Base-by-base conservation (phyloP, 495 filamentous ascomycete genomes). In the Tuber aestivum region DNA sequence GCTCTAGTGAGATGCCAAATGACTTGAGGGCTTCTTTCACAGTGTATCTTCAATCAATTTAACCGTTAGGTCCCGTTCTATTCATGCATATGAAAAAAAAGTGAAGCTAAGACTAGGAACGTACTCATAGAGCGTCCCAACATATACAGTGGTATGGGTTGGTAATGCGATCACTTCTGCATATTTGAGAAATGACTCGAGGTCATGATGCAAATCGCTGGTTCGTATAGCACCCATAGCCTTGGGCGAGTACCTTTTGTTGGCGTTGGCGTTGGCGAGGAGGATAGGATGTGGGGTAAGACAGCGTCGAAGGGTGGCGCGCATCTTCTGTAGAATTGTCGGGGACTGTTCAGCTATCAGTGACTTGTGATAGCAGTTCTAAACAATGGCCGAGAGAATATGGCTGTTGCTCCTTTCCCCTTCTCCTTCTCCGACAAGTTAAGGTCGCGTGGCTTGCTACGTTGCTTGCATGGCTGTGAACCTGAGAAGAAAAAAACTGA, bases 101-200 rank as follows among this genome's bases (percentile, higher is more conserved):
- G 14, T 8, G 21, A 70, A 69, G 79, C 50, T 5, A 40, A 42
- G 75, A 32, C 5, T 18, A 70, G 44, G 56, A 40, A 79, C 76
- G 45, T 82, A 83, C 83, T 91, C 89, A 83, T 88, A 90, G 75
- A 85, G 87, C 1, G 92, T 93, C 74, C 91, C 91, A 70, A 88
- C 83, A 83, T 88, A 93, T 41, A 87, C 85, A 14, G 87, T 89
- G 40, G 85, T 88, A 23, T 79, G 81, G 0, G 84, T 77, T 78
- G 86, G 83, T 27, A 93, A 84, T 20, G 84, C 85, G n/a, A 84
- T 85, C 70, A 88, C 88, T 16, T 86, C 76, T 35, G 92, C 91
- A 85, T 97, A 91, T 72, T 87, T 83, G 74, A 93, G 86, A 84
- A 95, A 97, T 23, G 91, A 89, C 6, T 86, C 79, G 21, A 94